A percentile compares a stretch with the other conserved stretches of the same genome.
phyloP scores from a whole-genome alignment of 2,329 filamentous ascomycete genomes.

The Talaromyces rugulosus region DNA sequence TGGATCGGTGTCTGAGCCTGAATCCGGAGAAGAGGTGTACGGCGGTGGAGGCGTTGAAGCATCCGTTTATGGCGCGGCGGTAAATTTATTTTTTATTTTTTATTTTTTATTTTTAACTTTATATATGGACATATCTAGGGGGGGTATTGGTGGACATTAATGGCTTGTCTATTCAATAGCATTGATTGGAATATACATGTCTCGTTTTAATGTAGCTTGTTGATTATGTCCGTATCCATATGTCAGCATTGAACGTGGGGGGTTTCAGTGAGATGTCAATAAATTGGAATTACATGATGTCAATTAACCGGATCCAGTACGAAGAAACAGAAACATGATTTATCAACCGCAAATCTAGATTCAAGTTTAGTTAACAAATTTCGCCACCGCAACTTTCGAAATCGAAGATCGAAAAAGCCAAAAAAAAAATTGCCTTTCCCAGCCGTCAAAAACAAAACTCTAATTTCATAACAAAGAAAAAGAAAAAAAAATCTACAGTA shows the following conservation, averaged over 20 bases:
- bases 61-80: slow-evolving; percentile 67
- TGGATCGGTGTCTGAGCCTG: slow-evolving; percentile 82
- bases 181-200: neutral
- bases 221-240: neutral
- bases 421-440: neutral
- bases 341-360: no score
- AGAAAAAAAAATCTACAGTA: neutral
- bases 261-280: no score
- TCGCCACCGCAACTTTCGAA: neutral
- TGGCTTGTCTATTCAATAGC: neutral
- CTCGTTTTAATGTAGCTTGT: neutral
- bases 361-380: neutral
- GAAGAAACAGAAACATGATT: no score
- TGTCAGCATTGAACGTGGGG: no score
- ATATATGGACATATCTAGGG: neutral
- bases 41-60: slow-evolving; percentile 77
- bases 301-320: no score
- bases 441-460: neutral
- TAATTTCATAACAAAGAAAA: neutral
- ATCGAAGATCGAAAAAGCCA: neutral
- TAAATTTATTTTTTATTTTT: slow-evolving; percentile 2
- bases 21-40: slow-evolving; percentile 92
- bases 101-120: neutral
- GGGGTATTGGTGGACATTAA: neutral
- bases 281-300: no score